A percentile compares a stretch with the other conserved stretches of the same genome.
Evolutionary conservation across 306 rosid genomes (phyloP).

Genomic region (Bauhinia variegata): DNA sequence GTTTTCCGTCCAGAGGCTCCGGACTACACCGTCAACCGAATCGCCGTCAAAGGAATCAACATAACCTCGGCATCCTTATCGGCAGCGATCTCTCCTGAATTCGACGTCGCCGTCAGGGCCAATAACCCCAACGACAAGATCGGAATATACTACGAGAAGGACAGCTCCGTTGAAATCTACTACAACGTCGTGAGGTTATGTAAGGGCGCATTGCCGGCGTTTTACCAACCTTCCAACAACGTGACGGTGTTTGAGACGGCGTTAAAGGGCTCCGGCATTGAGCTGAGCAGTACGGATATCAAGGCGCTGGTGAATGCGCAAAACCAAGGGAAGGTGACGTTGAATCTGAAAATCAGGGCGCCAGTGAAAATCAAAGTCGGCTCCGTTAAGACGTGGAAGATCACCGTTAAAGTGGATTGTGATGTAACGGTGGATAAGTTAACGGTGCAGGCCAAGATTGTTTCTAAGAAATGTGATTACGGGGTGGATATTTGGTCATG

Average conservation of each 20-base stretch:
- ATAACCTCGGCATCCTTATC: conserved; percentile 35
- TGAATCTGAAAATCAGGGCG: conserved; percentile 49
- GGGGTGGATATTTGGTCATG: conserved; percentile 41
- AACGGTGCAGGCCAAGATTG: conserved; percentile 56
- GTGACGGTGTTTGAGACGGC: conserved; percentile 54
- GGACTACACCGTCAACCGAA: conserved; percentile 46
- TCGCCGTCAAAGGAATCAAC: conserved; percentile 55
- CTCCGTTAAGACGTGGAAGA: conserved; percentile 58
- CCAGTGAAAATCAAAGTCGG: conserved; percentile 68
- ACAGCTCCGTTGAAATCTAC: conserved; percentile 50
- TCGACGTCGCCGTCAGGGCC: conserved; percentile 53
- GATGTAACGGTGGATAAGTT: conserved; percentile 55
- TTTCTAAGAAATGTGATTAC: conserved; percentile 52
- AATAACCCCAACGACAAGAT: conserved; percentile 65
- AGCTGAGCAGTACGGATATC: conserved; percentile 33
- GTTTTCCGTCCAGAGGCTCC: conserved; percentile 63
- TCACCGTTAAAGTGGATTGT: conserved; percentile 62
- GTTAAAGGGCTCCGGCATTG: conserved; percentile 51
- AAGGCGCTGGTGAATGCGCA: conserved; percentile 38
- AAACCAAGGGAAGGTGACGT: conserved; percentile 50
- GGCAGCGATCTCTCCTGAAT: conserved; percentile 50
- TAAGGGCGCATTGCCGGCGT: conserved; percentile 60
- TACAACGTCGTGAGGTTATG: conserved; percentile 47
- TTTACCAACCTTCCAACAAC: conserved; percentile 70
- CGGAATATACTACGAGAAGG: conserved; percentile 65